Conservation (phyloP, 768 basidiomycete species). For the Coprinopsis strossmayeri region DNA sequence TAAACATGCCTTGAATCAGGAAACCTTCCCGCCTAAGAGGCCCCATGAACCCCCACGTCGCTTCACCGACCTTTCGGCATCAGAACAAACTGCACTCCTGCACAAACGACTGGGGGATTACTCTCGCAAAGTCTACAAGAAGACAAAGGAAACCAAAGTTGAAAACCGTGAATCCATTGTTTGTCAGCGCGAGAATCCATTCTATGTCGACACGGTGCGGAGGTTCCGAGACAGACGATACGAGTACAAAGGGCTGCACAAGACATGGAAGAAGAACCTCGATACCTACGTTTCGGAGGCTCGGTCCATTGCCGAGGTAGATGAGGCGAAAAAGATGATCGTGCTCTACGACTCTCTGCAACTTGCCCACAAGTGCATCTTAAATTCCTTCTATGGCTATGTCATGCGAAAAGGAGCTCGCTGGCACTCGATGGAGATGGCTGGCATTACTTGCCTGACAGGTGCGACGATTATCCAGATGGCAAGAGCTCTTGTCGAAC, state of each 20-base stretch:
- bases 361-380: constrained; percentile 98
- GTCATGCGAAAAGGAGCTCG: constrained; percentile 99
- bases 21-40: constrained; percentile 78
- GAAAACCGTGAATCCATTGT: constrained; percentile 92
- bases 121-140: constrained; percentile 97
- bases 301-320: constrained; percentile 75
- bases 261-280: constrained; percentile 99
- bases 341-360: constrained; percentile 98
- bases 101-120: constrained; percentile 98
- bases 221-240: constrained; percentile 96
- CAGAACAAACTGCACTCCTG: constrained; percentile 86
- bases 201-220: constrained; percentile 98
- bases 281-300: constrained; percentile 67
- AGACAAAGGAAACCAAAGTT: constrained; percentile 95
- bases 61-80: constrained; percentile 74
- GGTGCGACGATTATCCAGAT: constrained; percentile 98
- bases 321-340: constrained; percentile 98
- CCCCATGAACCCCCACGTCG: constrained; percentile 68
- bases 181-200: constrained; percentile 96
- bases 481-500: constrained; percentile 95
- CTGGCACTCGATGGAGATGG: constrained; percentile 99
- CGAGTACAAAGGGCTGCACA: constrained; percentile 97
- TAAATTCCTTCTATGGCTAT: constrained; percentile 99
- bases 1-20: constrained; percentile 91
- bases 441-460: constrained; percentile 96